A percentile compares a stretch with the other conserved stretches of the same genome.
Conservation (phyloP, 768 basidiomycete species). For the Boletus rubropictus region DNA sequence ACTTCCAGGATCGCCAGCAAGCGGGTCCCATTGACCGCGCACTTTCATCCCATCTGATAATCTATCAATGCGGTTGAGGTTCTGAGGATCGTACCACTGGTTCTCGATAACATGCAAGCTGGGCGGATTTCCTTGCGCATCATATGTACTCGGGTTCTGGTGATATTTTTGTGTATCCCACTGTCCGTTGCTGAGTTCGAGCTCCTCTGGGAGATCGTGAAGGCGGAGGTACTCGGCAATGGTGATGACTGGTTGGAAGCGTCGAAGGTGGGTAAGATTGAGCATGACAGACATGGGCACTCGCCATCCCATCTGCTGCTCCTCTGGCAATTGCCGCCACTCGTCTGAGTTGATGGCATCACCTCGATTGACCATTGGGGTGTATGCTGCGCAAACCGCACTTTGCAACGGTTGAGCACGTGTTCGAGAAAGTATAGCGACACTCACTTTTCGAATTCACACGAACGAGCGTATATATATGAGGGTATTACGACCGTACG, state of each 20-base stretch:
- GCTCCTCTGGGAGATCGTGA: conserved; percentile 30
- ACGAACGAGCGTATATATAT: conserved; percentile 42
- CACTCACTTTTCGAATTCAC: conserved; percentile 31
- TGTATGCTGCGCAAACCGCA: conserved; percentile 36
- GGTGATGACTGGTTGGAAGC: conserved; percentile 35
- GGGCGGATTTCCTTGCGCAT: conserved; percentile 17
- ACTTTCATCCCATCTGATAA: conserved; percentile 29
- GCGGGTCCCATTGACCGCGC: conserved; percentile 29
- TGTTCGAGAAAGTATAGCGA: neutral
- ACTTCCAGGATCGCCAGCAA: conserved; percentile 9
- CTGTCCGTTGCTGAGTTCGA: conserved; percentile 34
- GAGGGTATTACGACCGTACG: conserved; percentile 41
- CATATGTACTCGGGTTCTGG: conserved; percentile 24
- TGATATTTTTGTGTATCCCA: conserved; percentile 36
- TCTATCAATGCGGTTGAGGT: conserved; percentile 35
- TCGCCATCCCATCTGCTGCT: conserved; percentile 33
- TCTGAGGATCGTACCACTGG: conserved; percentile 35
- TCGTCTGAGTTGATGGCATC: conserved; percentile 39
- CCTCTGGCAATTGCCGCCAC: conserved; percentile 36
- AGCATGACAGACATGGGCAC: conserved; percentile 37
- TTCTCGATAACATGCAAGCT: conserved; percentile 35
- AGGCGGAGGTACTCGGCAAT: conserved; percentile 40
- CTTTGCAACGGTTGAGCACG: conserved; percentile 13
- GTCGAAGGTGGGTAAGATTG: conserved; percentile 38
- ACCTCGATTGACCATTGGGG: conserved; percentile 40